Base-by-base conservation (phyloP, 768 basidiomycete genomes). In the Naganishia friedmannii region DNA sequence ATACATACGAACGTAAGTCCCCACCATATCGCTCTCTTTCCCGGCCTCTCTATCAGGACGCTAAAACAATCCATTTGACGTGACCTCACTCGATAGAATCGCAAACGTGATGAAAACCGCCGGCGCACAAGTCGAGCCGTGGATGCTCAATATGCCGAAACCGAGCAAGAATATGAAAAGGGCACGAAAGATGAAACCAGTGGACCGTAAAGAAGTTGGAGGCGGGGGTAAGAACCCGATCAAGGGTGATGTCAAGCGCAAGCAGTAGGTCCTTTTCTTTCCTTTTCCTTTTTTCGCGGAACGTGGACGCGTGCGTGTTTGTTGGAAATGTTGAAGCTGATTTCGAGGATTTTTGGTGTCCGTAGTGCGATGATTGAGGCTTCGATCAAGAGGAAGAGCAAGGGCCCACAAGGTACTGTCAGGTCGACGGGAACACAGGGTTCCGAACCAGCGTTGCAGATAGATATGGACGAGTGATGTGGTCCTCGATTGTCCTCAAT, bases 21-120 rank as follows among this genome's bases (percentile, higher is more conserved):
- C 34, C 4, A n/a, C n/a, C 34, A 37, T 37, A 4, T 37, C 34
- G 34, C 4, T 37, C 6, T 37, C 34, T 4, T 37, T n/a, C n/a
- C n/a, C 34, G 12, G 12, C 12, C 12, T 37, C 12, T 37, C 34
- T 37, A 37, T 12, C 34, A 37, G 4, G 34, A 4, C 12, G 34
- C 31, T 65, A 39, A n/a, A n/a, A n/a, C n/a, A n/a, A n/a, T n/a
- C n/a, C n/a, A n/a, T n/a, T n/a, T n/a, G n/a, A n/a, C n/a, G n/a
- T n/a, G n/a, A n/a, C n/a, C 34, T 37, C 34, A 12, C 12, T 45
- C 34, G 17, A 31, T 73, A 95, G 92, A 57, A 91, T 98, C 78
- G 95, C 94, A 63, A 97, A 97, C 78, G 91, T 98, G n/a, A 86
- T 98, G 70, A 84, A 91, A 26, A 89, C 93, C 77, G 94, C 93